Conservation (phyloP, 164 flowering plant species). For the Sextonia rubra region DNA sequence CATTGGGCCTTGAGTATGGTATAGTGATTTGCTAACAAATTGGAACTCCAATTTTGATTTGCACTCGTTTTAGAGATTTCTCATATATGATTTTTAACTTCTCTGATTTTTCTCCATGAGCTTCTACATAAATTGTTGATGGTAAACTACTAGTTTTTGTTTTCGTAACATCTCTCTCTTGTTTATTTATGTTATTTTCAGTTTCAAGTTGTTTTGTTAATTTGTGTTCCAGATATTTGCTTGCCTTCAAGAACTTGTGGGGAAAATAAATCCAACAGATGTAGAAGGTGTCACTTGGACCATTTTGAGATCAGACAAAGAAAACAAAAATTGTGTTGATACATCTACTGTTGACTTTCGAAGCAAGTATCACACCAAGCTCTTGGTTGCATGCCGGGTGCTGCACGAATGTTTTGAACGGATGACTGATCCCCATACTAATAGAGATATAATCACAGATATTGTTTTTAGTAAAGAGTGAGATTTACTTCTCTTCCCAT, state of each 20-base stretch:
- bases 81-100: too few species aligned
- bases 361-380: conserved; percentile 51
- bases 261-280: conserved; percentile 44
- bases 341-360: conserved; percentile 22
- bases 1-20: too few species aligned
- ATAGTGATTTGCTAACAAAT: too few species aligned
- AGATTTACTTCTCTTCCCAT: conserved; percentile 12
- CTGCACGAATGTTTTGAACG: conserved; percentile 89
- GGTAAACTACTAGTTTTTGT: too few species aligned
- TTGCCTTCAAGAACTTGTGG: conserved; percentile 48
- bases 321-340: conserved; percentile 16
- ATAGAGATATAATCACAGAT: conserved; percentile 63
- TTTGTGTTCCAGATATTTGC: conserved; percentile 45
- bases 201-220: not conserved
- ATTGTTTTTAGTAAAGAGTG: conserved; percentile 66
- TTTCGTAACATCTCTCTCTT: too few species aligned
- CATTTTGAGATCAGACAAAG: conserved; percentile 34
- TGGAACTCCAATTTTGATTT: too few species aligned
- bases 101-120: too few species aligned
- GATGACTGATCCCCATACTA: conserved; percentile 42
- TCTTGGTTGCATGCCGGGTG: conserved; percentile 58
- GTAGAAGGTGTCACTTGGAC: conserved; percentile 60
- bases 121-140: too few species aligned
- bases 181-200: not conserved
- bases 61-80: too few species aligned